Evolutionary conservation across 2,329 filamentous ascomycete species (phyloP).

Genomic region (Teratosphaeria destructans): DNA sequence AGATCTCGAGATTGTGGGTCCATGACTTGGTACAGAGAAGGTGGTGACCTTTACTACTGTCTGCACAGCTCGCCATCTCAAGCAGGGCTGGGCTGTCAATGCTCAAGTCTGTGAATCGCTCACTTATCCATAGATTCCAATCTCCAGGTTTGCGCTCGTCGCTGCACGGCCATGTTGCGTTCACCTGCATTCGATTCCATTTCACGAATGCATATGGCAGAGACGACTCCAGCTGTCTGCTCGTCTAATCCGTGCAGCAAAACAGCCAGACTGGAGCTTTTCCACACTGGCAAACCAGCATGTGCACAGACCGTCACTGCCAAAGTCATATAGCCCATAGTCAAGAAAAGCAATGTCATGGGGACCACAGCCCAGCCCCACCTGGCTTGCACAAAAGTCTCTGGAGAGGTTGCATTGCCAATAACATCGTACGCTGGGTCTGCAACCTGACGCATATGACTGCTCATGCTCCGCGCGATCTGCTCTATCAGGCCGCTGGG

Average conservation of each 20-base stretch:
- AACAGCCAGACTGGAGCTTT: constrained; percentile 7
- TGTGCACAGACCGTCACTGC: constrained; percentile 1
- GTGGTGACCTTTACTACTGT: no score
- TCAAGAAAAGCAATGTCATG: constrained; percentile 3
- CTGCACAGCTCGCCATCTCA: no score
- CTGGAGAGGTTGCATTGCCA: neutral
- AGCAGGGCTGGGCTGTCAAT: no score
- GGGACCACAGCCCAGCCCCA: constrained; percentile 7
- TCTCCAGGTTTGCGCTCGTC: neutral
- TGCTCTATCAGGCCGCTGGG: neutral
- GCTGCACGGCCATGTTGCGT: neutral
- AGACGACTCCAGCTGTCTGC: neutral
- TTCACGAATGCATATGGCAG: neutral
- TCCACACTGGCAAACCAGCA: constrained; percentile 4
- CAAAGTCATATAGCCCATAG: neutral
- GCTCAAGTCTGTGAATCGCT: neutral
- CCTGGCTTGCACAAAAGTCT: constrained; percentile 5
- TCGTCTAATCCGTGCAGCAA: constrained; percentile 6
- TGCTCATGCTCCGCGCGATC: constrained; percentile 6
- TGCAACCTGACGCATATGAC: neutral
- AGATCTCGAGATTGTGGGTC: no score
- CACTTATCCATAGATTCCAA: neutral
- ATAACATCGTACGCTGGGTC: neutral
- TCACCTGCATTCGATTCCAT: neutral
- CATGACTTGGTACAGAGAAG: no score